Evolutionary conservation across 2,329 filamentous ascomycete species (phyloP).

Genomic region (Xylariaceae sp.): DNA sequence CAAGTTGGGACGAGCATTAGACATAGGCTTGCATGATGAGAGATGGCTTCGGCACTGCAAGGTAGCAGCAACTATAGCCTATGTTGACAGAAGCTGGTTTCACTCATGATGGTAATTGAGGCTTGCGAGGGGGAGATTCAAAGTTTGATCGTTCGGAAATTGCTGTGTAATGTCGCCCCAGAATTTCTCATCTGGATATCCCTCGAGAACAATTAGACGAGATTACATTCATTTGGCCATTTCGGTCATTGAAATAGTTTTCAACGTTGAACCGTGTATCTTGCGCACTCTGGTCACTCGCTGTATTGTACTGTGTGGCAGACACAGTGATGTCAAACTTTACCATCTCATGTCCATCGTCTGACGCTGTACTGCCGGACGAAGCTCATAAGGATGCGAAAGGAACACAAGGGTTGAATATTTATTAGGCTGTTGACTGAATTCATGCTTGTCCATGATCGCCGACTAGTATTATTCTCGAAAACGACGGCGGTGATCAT

Average conservation of each 20-base stretch:
- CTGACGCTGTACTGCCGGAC: neutral
- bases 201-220: slow-evolving; percentile 6
- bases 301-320: neutral
- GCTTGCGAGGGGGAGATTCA: too few relatives aligned
- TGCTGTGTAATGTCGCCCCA: neutral
- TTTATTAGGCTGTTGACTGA: neutral
- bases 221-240: neutral
- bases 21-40: too few relatives aligned
- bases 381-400: neutral
- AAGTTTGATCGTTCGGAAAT: neutral
- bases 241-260: neutral
- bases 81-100: too few relatives aligned
- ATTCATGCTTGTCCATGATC: neutral
- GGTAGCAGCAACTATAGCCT: too few relatives aligned
- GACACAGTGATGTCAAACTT: neutral
- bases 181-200: neutral
- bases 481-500: neutral
- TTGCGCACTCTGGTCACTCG: neutral
- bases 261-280: neutral
- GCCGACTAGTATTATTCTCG: neutral
- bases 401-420: slow-evolving; percentile 1
- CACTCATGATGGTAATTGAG: too few relatives aligned
- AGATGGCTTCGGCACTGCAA: too few relatives aligned
- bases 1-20: too few relatives aligned
- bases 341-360: neutral